Evolutionary conservation across 1,284 basidiomycete species (phyloP), one percentile per base, ranked within the genome.

Genomic region (Phenoliferia sp.): DNA sequence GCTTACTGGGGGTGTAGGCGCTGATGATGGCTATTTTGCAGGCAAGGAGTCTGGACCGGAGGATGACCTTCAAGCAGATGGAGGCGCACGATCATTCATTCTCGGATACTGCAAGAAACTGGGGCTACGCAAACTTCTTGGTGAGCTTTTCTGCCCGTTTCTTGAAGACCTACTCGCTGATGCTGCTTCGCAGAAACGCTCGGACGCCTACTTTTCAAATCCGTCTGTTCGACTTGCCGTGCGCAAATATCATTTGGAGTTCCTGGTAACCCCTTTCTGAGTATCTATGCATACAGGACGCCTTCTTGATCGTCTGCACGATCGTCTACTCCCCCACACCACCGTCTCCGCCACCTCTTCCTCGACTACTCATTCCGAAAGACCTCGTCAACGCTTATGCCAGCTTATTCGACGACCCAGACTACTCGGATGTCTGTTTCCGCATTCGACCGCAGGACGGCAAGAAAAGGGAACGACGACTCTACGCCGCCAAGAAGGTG

Each of bases 401-500:
- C 2, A 71, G 71, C 15, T 64, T 78, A 29, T 78, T 78, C 59
- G 67, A 78, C 67, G 77, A 77, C 35, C 74, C 75, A 4, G 66
- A 64, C 44, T 77, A 78, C 60, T 69, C 71, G 16, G 77, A 78
- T 33, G 69, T 78, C 19, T 69, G 69, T 29, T 78, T 78, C 48
- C 66, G 74, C 16, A 77, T 78, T 61, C 67, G 66, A 36, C 73
- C 69, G 1, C 66, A 67, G 31, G 52, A 58, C 50, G 64, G 61
- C 19, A 48, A 44, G 50, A 33, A n/a, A 22, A 62, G 34, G 7
- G 57, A 77, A 54, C 73, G 74, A 34, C 67, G 72, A 61, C 71
- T 81, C 28, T 80, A 78, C 64, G 80, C 80, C 0, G 79, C 78
- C 59, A 78, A 78, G 61, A 80, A 80, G 67, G 77, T 81, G 48